A percentile compares a stretch with the other conserved stretches of the same genome.
Evolutionary conservation across 1,284 basidiomycete species (phyloP).

Genomic region (Irpex sp.): DNA sequence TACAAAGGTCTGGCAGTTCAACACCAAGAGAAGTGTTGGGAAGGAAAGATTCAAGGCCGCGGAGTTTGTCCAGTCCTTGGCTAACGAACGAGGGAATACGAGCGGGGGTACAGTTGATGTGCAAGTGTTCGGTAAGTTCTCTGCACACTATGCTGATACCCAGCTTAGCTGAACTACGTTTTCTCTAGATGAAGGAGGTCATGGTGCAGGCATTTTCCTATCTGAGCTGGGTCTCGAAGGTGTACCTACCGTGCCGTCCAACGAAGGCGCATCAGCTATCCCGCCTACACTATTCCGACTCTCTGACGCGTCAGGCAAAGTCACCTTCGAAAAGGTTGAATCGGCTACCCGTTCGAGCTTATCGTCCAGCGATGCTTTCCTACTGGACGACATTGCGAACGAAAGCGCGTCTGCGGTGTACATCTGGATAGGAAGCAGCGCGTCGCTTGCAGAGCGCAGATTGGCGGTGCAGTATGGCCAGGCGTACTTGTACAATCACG

Average conservation of each 20-base stretch:
- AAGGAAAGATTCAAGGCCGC: constrained; percentile 57
- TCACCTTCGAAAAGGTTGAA: constrained; percentile 35
- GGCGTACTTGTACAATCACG: constrained; percentile 42
- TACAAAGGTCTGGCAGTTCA: constrained; percentile 46
- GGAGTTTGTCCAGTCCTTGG: constrained; percentile 51
- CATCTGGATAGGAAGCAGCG: constrained; percentile 52
- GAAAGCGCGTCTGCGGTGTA: constrained; percentile 41
- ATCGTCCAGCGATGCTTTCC: constrained; percentile 42
- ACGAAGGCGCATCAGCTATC: constrained; percentile 1
- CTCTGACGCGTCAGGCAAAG: constrained; percentile 40
- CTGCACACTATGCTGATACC: neutral
- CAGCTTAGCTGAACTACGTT: neutral
- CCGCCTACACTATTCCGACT: constrained; percentile 40
- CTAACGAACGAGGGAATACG: constrained; percentile 32
- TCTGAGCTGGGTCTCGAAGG: constrained; percentile 34
- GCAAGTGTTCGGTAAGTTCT: constrained; percentile 46
- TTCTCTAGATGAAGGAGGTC: constrained; percentile 44
- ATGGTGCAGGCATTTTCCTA: constrained; percentile 44
- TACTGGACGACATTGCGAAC: constrained; percentile 38
- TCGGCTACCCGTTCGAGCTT: constrained; percentile 32
- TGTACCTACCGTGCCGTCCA: constrained; percentile 15
- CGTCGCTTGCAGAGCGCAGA: constrained; percentile 45
- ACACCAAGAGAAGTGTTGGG: constrained; percentile 47
- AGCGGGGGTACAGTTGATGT: constrained; percentile 35
- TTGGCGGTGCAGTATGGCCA: constrained; percentile 54